A percentile compares a stretch with the other conserved stretches of the same genome.
Conservation (phyloP, 1,284 basidiomycete species). For the Xerocomus amazonicus region DNA sequence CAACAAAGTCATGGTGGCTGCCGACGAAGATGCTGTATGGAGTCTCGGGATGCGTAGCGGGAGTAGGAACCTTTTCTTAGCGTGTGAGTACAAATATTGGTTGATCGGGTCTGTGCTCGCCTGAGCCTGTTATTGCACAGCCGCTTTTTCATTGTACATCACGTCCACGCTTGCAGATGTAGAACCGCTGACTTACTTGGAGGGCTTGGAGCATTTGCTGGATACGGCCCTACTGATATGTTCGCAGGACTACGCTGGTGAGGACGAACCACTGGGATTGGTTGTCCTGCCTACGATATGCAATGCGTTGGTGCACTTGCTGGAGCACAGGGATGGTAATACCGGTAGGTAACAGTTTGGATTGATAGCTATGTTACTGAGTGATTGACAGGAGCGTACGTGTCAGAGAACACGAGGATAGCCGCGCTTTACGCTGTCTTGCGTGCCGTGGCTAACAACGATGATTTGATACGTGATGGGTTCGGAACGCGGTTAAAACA, state of each 20-base stretch:
- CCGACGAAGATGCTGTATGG: conserved; percentile 26
- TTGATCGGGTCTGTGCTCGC: not conserved
- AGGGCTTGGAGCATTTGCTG: conserved; percentile 54
- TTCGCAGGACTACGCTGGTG: conserved; percentile 38
- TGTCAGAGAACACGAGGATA: conserved; percentile 50
- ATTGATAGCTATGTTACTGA: not conserved
- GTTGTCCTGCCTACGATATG: conserved; percentile 49
- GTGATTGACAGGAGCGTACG: conserved; percentile 12
- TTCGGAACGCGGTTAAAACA: conserved; percentile 13
- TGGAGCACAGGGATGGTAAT: conserved; percentile 26
- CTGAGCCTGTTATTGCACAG: conserved; percentile 32
- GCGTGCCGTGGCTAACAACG: conserved; percentile 12
- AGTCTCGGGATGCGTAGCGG: conserved; percentile 15
- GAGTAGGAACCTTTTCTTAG: conserved; percentile 18
- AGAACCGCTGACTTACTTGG: conserved; percentile 41
- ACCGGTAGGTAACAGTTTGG: conserved; percentile 32
- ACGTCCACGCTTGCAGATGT: conserved; percentile 22
- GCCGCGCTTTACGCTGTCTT: conserved; percentile 37
- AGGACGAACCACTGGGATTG: conserved; percentile 49
- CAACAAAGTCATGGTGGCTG: conserved; percentile 1
- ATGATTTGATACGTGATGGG: not conserved
- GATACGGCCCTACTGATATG: conserved; percentile 48
- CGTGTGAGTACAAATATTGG: conserved; percentile 19
- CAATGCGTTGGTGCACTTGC: conserved; percentile 41
- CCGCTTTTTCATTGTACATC: conserved; percentile 50